Evolutionary conservation across 1,284 basidiomycete species (phyloP).

Genomic region (Ustilago loliicola): DNA sequence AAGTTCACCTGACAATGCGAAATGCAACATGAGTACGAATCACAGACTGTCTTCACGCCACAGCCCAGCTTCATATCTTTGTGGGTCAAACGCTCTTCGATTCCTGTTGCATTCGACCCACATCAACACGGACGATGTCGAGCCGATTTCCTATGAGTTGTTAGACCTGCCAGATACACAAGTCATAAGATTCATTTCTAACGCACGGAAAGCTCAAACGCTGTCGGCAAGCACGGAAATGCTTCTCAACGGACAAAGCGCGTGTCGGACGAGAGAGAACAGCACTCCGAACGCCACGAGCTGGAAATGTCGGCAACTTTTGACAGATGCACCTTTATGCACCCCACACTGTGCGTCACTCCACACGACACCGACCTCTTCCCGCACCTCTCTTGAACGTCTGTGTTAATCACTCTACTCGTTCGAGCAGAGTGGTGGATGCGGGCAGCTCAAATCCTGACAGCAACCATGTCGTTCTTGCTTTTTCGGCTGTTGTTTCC

Average conservation of each 20-base stretch:
- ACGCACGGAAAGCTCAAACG: not conserved
- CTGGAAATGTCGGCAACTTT: constrained; percentile 47
- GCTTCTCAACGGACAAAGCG: not conserved
- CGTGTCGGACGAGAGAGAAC: constrained; percentile 34
- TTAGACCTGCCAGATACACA: not conserved
- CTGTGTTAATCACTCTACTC: not conserved
- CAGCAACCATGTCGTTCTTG: not conserved
- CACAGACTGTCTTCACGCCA: not conserved
- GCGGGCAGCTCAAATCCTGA: not conserved
- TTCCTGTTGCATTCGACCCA: too few relatives aligned
- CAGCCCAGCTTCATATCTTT: not conserved
- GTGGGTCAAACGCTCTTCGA: not conserved
- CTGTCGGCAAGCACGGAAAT: constrained; percentile 30
- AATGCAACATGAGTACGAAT: not conserved
- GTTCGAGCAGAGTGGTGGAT: not conserved
- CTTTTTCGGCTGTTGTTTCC: not conserved
- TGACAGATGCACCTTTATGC: constrained; percentile 33
- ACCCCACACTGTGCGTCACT: constrained; percentile 36
- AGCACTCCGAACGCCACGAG: not conserved
- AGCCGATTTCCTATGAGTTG: not conserved
- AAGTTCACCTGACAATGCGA: too few relatives aligned
- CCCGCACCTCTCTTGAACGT: not conserved
- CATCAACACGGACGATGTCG: not conserved
- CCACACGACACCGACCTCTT: constrained; percentile 21
- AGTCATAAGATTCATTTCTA: not conserved